Conservation (phyloP, 768 basidiomycete species). For the Porphyrellus cyaneotinctus region DNA sequence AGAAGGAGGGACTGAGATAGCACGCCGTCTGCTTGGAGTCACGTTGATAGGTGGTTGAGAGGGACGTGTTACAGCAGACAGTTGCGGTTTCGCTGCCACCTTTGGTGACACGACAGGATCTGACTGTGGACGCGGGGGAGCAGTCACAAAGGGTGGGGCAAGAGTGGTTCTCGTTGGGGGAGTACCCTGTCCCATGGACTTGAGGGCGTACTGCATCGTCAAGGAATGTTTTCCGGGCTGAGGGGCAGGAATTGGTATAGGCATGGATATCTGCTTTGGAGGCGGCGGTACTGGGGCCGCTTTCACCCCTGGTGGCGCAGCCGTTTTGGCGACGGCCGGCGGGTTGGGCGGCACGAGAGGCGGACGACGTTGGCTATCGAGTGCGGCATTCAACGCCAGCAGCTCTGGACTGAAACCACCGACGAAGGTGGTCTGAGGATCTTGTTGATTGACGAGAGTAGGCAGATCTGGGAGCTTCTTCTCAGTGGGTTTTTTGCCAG, state of each 20-base stretch:
- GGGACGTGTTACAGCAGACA: constrained; percentile 1
- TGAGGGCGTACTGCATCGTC: constrained; percentile 24
- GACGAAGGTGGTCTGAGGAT: constrained; percentile 33
- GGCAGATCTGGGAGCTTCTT: constrained; percentile 17
- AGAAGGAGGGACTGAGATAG: constrained; percentile 16
- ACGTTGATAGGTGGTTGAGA: constrained; percentile 11
- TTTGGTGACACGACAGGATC: constrained; percentile 21
- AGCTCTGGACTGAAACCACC: constrained; percentile 44
- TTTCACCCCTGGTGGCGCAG: background rate
- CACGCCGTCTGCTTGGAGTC: constrained; percentile 21
- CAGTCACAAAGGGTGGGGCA: constrained; percentile 15
- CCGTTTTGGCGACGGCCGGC: constrained; percentile 7
- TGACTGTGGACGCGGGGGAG: constrained; percentile 34
- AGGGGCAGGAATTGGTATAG: constrained; percentile 35
- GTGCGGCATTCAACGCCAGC: constrained; percentile 5
- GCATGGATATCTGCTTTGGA: constrained; percentile 17
- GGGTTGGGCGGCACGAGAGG: background rate
- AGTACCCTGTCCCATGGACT: constrained; percentile 8
- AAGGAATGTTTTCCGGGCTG: constrained; percentile 9
- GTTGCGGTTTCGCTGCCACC: background rate
- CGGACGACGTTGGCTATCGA: constrained; percentile 9
- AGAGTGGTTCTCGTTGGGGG: constrained; percentile 15
- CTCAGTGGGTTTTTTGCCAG: constrained; percentile 13
- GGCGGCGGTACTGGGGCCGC: background rate
- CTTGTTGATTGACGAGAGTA: background rate